Evolutionary conservation across 2,329 filamentous ascomycete species (phyloP).

Genomic region (Cercospora janseana): DNA sequence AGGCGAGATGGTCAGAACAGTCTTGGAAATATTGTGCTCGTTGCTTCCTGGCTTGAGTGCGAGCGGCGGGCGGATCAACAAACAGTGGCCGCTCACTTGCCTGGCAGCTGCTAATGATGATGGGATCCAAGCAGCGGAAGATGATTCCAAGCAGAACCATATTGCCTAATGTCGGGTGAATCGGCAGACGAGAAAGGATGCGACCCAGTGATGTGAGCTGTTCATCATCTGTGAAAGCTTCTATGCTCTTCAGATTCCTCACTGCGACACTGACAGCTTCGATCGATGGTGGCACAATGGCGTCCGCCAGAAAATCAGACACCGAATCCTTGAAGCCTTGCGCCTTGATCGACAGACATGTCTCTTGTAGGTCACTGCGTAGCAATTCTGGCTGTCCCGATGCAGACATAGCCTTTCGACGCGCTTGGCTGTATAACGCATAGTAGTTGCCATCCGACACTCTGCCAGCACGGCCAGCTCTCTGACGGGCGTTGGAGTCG

Average conservation of each 20-base stretch:
- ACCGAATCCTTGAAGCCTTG: conserved; percentile 42
- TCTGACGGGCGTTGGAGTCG: conserved; percentile 49
- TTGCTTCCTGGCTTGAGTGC: conserved; percentile 28
- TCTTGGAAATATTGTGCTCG: conserved; percentile 38
- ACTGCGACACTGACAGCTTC: conserved; percentile 42
- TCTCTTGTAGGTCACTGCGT: conserved; percentile 46
- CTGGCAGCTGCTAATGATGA: conserved; percentile 47
- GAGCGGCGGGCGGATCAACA: conserved; percentile 30
- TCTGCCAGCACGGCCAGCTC: conserved; percentile 52
- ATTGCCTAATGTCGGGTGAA: conserved; percentile 49
- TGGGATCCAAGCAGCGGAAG: conserved; percentile 53
- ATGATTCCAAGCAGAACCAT: conserved; percentile 53
- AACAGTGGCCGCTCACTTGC: conserved; percentile 40
- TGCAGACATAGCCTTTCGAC: conserved; percentile 37
- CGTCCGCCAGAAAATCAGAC: conserved; percentile 43
- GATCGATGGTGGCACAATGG: conserved; percentile 47
- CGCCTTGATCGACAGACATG: conserved; percentile 46
- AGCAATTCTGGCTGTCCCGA: conserved; percentile 44
- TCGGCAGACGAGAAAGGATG: conserved; percentile 42
- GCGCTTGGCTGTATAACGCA: conserved; percentile 46
- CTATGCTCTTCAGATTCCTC: conserved; percentile 41
- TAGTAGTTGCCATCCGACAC: conserved; percentile 52
- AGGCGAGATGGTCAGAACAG: conserved; percentile 49
- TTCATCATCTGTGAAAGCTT: conserved; percentile 46
- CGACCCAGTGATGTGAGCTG: conserved; percentile 48